Base-by-base conservation (phyloP, 306 rosid genomes). In the Vigna reflexopilosa region DNA sequence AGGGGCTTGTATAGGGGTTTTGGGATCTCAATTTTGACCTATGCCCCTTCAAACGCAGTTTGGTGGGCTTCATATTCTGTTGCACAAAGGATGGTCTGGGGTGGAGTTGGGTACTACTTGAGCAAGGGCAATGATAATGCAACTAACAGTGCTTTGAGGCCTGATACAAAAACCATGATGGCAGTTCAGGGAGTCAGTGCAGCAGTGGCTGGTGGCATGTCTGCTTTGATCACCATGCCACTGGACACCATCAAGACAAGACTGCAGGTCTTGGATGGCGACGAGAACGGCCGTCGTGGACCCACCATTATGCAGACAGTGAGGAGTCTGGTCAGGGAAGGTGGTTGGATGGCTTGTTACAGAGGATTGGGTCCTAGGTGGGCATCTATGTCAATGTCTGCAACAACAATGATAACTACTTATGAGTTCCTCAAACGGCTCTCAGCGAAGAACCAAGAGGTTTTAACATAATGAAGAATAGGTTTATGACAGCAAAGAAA, bases 31-130 rank as follows among this genome's bases (percentile, higher is more conserved):
- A 90, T 93, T 83, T 72, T 91, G 88, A 93, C 98, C 0, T 88
- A 93, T 71, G 97, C 97, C 3, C 98, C 98, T 17, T 88, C 93
- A 4, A 93, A 91, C 85, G 98, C 98, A 0, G 86, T 93, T 44
- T 93, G 98, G 98, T 93, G 98, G 98, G 98, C 95, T 7, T 89
- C 98, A 0, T 93, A 93, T 81, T 91, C 91, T 71, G 91, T 89
- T 73, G 77, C 92, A 1, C 98, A 93, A 55, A 82, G 97, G 70
- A 65, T 88, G 81, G 87, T 93, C 6, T 91, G 98, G 98, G 85
- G 84, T 48, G 98, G 98, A 80, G 77, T 89, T 45, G 92, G 98
- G 28, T 77, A 57, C 71, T 84, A 89, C 70, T 22, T 56, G 59
- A 32, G 81, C 72, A 89, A 85, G 38, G 67, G 80, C 5, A 80